Conservation (phyloP, 345 rosid species). For the Angophora floribunda region DNA sequence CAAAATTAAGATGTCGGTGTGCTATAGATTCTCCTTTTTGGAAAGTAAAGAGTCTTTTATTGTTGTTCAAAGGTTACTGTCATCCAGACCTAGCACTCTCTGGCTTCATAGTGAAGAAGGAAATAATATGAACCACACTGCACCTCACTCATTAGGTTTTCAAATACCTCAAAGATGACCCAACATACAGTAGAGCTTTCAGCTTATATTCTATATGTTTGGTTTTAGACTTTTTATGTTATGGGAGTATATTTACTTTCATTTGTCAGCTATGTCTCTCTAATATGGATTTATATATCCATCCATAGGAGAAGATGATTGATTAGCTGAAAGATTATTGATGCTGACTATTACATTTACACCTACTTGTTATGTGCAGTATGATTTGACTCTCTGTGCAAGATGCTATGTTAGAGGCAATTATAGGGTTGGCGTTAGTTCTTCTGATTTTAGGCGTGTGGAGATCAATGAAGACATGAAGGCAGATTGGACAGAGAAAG, state of each 20-base stretch:
- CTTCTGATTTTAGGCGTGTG: constrained; percentile 76
- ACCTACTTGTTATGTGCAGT: constrained; percentile 16
- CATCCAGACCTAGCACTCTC: not conserved
- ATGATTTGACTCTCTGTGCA: constrained; percentile 82
- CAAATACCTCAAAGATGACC: not conserved
- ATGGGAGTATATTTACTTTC: not conserved
- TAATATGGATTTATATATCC: not conserved
- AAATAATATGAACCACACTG: not conserved
- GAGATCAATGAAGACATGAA: constrained; percentile 67
- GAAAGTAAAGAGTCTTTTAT: not conserved
- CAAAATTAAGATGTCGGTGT: not conserved
- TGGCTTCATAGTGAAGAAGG: not conserved
- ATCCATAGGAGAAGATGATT: not conserved
- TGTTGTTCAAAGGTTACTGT: not conserved
- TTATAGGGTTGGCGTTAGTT: constrained; percentile 66
- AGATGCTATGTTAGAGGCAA: constrained; percentile 92
- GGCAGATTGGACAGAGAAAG: constrained; percentile 78
- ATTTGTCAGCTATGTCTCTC: not conserved
- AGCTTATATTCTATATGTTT: not conserved
- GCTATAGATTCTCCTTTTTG: not conserved
- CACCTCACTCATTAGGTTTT: not conserved
- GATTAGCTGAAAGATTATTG: not conserved
- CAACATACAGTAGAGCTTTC: not conserved
- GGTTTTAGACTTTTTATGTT: not conserved
- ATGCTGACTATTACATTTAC: not conserved